phyloP scores from a whole-genome alignment of 805 yeast species.

The Saccharomycodes ludwigii region DNA sequence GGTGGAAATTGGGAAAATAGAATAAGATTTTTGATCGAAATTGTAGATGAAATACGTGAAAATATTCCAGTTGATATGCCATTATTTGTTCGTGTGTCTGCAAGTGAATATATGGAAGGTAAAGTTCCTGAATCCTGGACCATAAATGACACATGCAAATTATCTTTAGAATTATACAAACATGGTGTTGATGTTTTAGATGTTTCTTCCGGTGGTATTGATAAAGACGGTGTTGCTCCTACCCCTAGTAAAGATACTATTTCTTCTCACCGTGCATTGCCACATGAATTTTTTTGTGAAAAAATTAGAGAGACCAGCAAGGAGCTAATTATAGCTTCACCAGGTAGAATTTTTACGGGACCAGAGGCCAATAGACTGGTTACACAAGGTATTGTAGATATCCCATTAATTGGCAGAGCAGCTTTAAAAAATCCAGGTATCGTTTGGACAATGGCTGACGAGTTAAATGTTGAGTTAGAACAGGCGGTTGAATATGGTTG shows the following conservation, averaged over 20 bases:
- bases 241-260: slow-evolving; percentile 1
- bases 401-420: slow-evolving; percentile 33
- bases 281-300: too few species aligned
- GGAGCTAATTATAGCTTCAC: slow-evolving; percentile 31
- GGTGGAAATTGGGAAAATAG: slow-evolving; percentile 56
- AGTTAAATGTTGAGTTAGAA: slow-evolving; percentile 30
- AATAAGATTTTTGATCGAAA: slow-evolving; percentile 34
- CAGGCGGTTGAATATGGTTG: slow-evolving; percentile 26
- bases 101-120: slow-evolving; percentile 28
- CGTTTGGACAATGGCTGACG: slow-evolving; percentile 38
- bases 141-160: slow-evolving; percentile 30
- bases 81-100: slow-evolving; percentile 36
- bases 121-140: slow-evolving; percentile 30
- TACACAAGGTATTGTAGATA: slow-evolving; percentile 33
- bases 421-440: slow-evolving; percentile 40
- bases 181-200: slow-evolving; percentile 42
- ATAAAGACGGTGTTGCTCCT: slow-evolving; percentile 14
- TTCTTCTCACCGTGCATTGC: slow-evolving; percentile 1
- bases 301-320: slow-evolving; percentile 34
- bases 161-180: slow-evolving; percentile 28
- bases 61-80: slow-evolving; percentile 32
- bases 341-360: slow-evolving; percentile 31
- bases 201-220: slow-evolving; percentile 42
- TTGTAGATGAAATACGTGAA: slow-evolving; percentile 32
- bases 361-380: slow-evolving; percentile 28